phyloP scores from a whole-genome alignment of 768 basidiomycete genomes.

The Naganishia onofrii region DNA sequence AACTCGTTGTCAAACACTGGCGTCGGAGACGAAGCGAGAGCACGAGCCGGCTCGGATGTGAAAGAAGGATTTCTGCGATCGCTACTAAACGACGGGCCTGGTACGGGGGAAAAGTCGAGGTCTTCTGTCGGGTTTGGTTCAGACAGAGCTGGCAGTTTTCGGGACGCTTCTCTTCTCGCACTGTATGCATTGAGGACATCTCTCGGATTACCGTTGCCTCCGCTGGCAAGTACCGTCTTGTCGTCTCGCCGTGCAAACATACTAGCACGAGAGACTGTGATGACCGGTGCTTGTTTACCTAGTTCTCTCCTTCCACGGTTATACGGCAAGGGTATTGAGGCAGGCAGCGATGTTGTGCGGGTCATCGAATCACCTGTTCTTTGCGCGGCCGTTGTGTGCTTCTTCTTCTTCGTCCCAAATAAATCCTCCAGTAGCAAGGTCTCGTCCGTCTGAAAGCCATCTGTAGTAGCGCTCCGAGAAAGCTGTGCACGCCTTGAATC shows the following conservation, averaged over 20 bases:
- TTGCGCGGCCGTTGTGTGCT: not conserved
- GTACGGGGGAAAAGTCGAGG: conserved; percentile 5
- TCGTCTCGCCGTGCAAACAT: conserved; percentile 10
- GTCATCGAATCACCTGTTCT: not conserved
- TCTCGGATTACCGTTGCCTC: not conserved
- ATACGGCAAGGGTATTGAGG: not conserved
- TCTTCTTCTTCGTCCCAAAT: conserved; percentile 9
- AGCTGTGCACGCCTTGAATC: conserved; percentile 3
- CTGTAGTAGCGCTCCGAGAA: conserved; percentile 9
- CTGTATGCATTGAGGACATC: conserved; percentile 12
- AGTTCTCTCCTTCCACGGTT: conserved; percentile 9
- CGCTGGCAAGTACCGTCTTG: not conserved
- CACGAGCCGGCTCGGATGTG: not conserved
- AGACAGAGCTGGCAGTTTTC: not conserved
- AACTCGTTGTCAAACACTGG: not conserved
- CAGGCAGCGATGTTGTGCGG: conserved; percentile 2
- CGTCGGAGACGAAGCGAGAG: not conserved
- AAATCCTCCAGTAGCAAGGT: conserved; percentile 4
- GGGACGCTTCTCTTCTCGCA: conserved; percentile 4
- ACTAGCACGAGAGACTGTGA: not conserved
- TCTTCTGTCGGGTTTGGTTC: conserved; percentile 11
- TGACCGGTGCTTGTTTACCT: conserved; percentile 2
- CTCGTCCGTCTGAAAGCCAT: conserved; percentile 7
- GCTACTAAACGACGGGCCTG: not conserved
- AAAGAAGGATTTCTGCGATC: not conserved